Conservation (phyloP, 768 basidiomycete genomes). For the Pleurotus djamor region DNA sequence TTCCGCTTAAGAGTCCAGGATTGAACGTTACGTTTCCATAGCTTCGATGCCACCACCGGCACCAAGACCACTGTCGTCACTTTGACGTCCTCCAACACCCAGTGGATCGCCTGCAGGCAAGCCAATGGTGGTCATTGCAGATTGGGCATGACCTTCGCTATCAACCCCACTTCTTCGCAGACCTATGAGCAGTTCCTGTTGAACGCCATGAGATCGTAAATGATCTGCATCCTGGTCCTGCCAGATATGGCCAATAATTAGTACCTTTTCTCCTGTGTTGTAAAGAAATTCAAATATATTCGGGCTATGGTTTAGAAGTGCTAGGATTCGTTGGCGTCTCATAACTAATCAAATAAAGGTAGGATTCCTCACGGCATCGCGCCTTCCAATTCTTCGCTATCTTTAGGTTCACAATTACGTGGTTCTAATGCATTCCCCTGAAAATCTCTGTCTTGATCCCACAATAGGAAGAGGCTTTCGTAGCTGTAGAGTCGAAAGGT, state of each 20-base stretch:
- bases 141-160: conserved; percentile 12
- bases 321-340: too few relatives aligned
- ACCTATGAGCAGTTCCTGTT: conserved; percentile 11
- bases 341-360: too few relatives aligned
- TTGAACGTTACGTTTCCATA: not conserved
- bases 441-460: too few relatives aligned
- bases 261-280: too few relatives aligned
- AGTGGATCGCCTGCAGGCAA: not conserved
- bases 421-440: too few relatives aligned
- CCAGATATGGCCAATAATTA: not conserved
- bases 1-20: not conserved
- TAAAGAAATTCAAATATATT: too few relatives aligned
- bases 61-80: not conserved
- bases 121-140: not conserved
- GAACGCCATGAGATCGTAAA: conserved; percentile 7
- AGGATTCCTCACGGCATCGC: too few relatives aligned
- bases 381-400: too few relatives aligned
- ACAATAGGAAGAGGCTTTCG: too few relatives aligned
- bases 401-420: too few relatives aligned
- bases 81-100: not conserved
- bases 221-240: not conserved
- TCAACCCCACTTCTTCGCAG: conserved; percentile 10
- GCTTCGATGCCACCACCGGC: not conserved
- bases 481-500: too few relatives aligned
- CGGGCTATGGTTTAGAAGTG: too few relatives aligned